phyloP scores from a whole-genome alignment of 179 eudicot species.

The Vitellaria paradoxa region DNA sequence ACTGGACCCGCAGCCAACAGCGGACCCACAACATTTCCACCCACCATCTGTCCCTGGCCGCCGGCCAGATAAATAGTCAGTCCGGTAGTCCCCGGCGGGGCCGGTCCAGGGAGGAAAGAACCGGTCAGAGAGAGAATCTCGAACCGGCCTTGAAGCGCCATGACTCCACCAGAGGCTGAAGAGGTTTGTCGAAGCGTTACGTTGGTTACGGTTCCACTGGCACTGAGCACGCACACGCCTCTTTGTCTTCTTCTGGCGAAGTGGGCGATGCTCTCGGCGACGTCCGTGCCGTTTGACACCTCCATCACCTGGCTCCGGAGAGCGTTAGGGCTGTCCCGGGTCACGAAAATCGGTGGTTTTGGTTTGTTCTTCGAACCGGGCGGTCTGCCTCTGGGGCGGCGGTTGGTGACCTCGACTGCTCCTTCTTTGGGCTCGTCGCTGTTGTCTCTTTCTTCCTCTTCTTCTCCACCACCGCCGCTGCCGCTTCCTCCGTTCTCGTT shows the following conservation, averaged over 20 bases:
- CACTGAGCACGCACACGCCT: constrained; percentile 42
- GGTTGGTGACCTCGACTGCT: constrained; percentile 21
- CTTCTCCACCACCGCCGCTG: constrained; percentile 18
- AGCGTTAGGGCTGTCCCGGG: constrained; percentile 44
- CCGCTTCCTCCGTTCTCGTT: constrained; percentile 9
- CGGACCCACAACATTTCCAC: constrained; percentile 36
- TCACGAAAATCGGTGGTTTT: constrained; percentile 37
- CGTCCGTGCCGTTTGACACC: constrained; percentile 31
- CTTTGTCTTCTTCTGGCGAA: constrained; percentile 34
- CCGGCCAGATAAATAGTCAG: constrained; percentile 37
- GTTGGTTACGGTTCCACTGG: constrained; percentile 32
- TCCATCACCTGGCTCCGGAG: constrained; percentile 43
- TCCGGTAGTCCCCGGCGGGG: constrained; percentile 38
- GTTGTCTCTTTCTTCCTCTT: constrained; percentile 27
- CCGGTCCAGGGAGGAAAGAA: constrained; percentile 36
- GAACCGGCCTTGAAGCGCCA: constrained; percentile 39
- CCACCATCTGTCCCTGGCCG: constrained; percentile 39
- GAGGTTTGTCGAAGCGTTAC: constrained; percentile 36
- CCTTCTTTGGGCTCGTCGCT: constrained; percentile 40
- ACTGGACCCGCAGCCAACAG: constrained; percentile 40
- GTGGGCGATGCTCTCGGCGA: constrained; percentile 35
- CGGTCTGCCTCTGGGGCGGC: constrained; percentile 33
- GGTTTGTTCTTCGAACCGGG: constrained; percentile 39
- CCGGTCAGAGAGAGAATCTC: constrained; percentile 43
- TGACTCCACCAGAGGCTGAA: constrained; percentile 13